These are phyloP conservation scores for Leersia perrieri DNA, from an alignment of 176 grass and related monocot species.

Conservation along the genomic window DNA sequence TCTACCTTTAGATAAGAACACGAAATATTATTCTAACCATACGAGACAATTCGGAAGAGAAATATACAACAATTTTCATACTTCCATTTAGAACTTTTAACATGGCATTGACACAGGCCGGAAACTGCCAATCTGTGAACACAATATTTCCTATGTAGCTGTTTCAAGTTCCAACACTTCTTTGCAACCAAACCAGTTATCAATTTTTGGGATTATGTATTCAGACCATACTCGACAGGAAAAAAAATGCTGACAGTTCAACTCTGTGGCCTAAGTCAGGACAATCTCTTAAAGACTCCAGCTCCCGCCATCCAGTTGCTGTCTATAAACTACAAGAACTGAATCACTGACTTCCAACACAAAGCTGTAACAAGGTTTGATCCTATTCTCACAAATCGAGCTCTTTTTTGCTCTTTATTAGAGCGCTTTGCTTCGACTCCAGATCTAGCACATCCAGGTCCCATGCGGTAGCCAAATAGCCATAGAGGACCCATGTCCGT, in stretches of 20 bases:
- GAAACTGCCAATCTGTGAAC: neutral
- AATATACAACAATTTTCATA: neutral
- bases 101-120: too few relatives aligned
- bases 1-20: too few relatives aligned
- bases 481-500: constrained; percentile 68
- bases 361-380: neutral
- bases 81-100: neutral
- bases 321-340: neutral
- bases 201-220: neutral
- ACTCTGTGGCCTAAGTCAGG: neutral
- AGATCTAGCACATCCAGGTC: constrained; percentile 68
- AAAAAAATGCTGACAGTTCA: neutral
- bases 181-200: neutral
- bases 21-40: too few relatives aligned
- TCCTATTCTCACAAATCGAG: constrained; percentile 54
- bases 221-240: neutral
- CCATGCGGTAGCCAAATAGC: constrained; percentile 74
- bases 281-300: neutral
- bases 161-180: neutral
- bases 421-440: constrained; percentile 50
- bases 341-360: constrained; percentile 2
- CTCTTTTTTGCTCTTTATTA: constrained; percentile 84
- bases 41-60: too few relatives aligned
- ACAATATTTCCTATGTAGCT: neutral
- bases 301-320: neutral